These are phyloP conservation scores for Chlamydomonas schloesseri DNA, from an alignment of 139 green algal species.

Conservation along the genomic window DNA sequence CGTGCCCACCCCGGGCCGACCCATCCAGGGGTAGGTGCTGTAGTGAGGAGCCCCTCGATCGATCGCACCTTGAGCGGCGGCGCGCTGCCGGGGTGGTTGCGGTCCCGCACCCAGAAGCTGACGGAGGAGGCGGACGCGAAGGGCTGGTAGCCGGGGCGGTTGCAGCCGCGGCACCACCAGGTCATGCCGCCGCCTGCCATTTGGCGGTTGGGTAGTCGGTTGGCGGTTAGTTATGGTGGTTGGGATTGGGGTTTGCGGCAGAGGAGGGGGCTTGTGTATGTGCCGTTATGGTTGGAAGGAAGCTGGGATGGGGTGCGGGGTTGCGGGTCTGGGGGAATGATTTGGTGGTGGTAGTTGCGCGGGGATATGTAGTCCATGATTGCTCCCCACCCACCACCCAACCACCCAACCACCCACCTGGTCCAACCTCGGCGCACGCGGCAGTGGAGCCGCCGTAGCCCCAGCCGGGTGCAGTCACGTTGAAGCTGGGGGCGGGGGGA, in stretches of 20 bases:
- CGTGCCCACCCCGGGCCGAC: no score
- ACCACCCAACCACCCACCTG: not conserved
- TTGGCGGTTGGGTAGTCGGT: not conserved
- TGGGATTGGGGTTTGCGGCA: no score
- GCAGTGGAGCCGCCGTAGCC: not conserved
- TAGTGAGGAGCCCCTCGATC: no score
- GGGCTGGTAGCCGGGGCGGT: slow-evolving; percentile 56
- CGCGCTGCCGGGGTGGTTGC: slow-evolving; percentile 18
- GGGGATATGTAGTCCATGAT: no score
- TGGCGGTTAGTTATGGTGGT: no score
- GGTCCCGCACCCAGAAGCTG: slow-evolving; percentile 39
- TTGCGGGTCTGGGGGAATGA: no score
- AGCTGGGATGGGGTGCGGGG: no score
- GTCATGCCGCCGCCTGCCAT: slow-evolving; percentile 57
- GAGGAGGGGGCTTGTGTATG: no score
- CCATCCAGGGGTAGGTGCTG: no score
- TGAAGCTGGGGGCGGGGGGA: not conserved
- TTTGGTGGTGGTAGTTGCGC: no score
- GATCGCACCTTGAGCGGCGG: slow-evolving; percentile 24
- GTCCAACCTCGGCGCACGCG: slow-evolving; percentile 20
- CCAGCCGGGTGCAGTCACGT: slow-evolving; percentile 15
- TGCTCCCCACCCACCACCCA: no score
- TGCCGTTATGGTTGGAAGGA: no score
- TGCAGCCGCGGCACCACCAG: slow-evolving; percentile 53
- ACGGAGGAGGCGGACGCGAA: slow-evolving; percentile 40